Evolutionary conservation across 768 basidiomycete species (phyloP), one percentile per base, ranked within the genome.

Genomic region (Postia placenta): DNA sequence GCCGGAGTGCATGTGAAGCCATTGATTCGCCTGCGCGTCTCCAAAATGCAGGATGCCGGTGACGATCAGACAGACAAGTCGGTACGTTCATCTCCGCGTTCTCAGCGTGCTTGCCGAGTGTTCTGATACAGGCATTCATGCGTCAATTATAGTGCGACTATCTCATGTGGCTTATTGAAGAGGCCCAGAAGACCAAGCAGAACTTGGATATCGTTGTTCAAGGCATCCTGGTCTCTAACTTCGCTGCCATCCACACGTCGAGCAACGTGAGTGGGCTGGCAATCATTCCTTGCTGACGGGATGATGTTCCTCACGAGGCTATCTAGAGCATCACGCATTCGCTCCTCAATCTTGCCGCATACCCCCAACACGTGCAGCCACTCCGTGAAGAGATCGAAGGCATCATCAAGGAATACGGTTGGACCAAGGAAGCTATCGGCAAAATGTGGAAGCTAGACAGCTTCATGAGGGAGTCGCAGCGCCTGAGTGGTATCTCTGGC

Each of bases 371-470:
- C 40, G 48, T 67, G 2, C 57, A 58, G 17, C 60, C 65, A 0
- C 58, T 79, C 2, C 68, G 76, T 0, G 68, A 72, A 49, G 78
- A 80, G 55, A 64, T 75, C 3, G 70, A 73, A 26, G 47, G 51
- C 1, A 64, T 72, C 2, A 43, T 73, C 15, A 46, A 53, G 5
- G 57, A 63, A 4, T 63, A 73, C 33, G 57, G 57, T 2, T 58
- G 57, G 57, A 55, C 57, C 3, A 55, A 53, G 41, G 42, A 24
- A 17, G 39, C 74, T 67, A 28, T 75, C 71, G 65, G 58, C 62
- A 69, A 70, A 43, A 67, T 76, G 65, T 58, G 66, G 47, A 70
- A 71, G 52, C 44, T 75, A 12, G 74, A 75, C 48, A 76, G 74
- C 49, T 74, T 75, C 51, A 50, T 75, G 17, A 67, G 69, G 28